A percentile compares a stretch with the other conserved stretches of the same genome.
Conservation (phyloP, 2,329 filamentous ascomycete genomes). For the Seiridium unicorne region DNA sequence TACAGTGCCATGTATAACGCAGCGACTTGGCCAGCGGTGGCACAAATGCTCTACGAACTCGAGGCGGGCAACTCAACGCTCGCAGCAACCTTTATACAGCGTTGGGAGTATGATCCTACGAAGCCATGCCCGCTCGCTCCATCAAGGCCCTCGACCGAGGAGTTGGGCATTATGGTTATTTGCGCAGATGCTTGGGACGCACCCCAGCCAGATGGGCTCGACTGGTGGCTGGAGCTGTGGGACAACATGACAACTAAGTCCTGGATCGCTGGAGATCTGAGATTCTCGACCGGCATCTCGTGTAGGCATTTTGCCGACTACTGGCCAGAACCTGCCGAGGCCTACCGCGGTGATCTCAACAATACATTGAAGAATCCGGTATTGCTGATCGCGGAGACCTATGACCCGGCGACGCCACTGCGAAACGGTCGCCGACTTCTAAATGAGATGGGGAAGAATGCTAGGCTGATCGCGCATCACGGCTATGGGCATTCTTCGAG, state of each 20-base stretch:
- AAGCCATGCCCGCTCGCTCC: slow-evolving; percentile 24
- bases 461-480: slow-evolving; percentile 46
- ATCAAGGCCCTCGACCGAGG: slow-evolving; percentile 32
- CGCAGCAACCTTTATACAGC: slow-evolving; percentile 36
- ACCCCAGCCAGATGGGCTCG: slow-evolving; percentile 34
- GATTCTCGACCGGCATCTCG: slow-evolving; percentile 43
- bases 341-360: slow-evolving; percentile 45
- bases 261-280: slow-evolving; percentile 46
- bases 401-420: slow-evolving; percentile 49
- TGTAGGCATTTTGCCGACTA: slow-evolving; percentile 44
- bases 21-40: slow-evolving; percentile 37
- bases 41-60: slow-evolving; percentile 40
- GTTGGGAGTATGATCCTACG: slow-evolving; percentile 42
- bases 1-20: slow-evolving; percentile 44
- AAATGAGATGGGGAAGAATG: slow-evolving; percentile 45
- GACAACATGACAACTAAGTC: slow-evolving; percentile 41
- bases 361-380: slow-evolving; percentile 41
- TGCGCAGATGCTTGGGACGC: slow-evolving; percentile 47
- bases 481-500: slow-evolving; percentile 47
- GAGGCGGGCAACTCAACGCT: slow-evolving; percentile 44
- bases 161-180: slow-evolving; percentile 40
- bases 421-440: slow-evolving; percentile 44
- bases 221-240: slow-evolving; percentile 47
- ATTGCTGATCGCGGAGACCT: slow-evolving; percentile 45
- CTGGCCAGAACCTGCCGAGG: slow-evolving; percentile 45